These are phyloP conservation scores for Erythrobasidium hasegawianum DNA, from an alignment of 1,284 basidiomycete genomes.

Conservation along the genomic window DNA sequence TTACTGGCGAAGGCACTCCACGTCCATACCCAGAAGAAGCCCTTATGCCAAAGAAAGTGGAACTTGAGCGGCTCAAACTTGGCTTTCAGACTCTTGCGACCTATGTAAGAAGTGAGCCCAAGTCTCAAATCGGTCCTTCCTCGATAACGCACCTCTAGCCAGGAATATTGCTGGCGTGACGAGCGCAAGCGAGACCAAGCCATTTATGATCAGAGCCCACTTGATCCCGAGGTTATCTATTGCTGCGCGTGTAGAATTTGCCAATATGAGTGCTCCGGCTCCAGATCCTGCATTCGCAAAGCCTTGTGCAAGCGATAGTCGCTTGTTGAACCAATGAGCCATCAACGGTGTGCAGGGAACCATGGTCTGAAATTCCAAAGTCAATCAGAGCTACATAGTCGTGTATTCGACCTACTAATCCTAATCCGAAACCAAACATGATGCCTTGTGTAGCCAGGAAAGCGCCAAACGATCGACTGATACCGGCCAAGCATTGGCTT, in stretches of 20 bases:
- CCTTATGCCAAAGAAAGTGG: constrained; percentile 44
- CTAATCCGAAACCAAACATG: constrained; percentile 33
- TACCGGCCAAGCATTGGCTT: constrained; percentile 23
- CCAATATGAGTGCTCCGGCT: constrained; percentile 49
- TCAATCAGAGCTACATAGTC: too few relatives aligned
- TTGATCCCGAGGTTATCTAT: constrained; percentile 47
- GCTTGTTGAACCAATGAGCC: constrained; percentile 48
- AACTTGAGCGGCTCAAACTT: constrained; percentile 43
- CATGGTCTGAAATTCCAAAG: too few relatives aligned
- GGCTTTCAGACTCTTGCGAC: constrained; percentile 27
- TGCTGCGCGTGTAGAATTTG: constrained; percentile 47
- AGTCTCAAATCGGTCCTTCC: not conserved
- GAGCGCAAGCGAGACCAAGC: constrained; percentile 48
- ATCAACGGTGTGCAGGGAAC: constrained; percentile 22
- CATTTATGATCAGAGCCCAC: constrained; percentile 50
- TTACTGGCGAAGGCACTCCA: constrained; percentile 41
- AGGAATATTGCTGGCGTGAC: constrained; percentile 48
- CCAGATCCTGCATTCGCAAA: constrained; percentile 47
- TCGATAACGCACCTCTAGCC: constrained; percentile 46
- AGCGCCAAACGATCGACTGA: constrained; percentile 16
- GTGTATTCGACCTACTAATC: not conserved
- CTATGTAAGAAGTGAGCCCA: not conserved
- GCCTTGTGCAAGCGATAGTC: constrained; percentile 48
- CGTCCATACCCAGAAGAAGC: constrained; percentile 45
- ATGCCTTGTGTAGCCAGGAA: constrained; percentile 31